Percentiles rank a stretch among this genome's conserved stretches.
Conservation (phyloP, 2,329 filamentous ascomycete species). For the Leptographium flavum region DNA sequence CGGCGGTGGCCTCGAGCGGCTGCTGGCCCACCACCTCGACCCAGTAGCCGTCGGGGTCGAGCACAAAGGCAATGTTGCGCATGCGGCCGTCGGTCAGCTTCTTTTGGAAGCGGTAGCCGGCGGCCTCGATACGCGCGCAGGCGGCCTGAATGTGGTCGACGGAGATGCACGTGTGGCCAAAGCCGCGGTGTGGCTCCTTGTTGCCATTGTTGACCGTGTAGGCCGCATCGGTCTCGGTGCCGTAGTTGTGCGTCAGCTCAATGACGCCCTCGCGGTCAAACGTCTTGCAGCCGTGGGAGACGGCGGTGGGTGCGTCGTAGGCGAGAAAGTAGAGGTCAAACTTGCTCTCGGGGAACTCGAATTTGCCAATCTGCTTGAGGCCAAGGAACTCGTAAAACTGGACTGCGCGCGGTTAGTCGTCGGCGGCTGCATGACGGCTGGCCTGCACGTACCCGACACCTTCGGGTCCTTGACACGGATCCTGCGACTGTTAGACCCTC, state of each 20-base stretch:
- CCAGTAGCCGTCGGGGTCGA: conserved; percentile 83
- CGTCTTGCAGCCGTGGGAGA: conserved; percentile 54
- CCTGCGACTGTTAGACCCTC: conserved; percentile 32
- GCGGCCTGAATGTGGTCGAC: conserved; percentile 79
- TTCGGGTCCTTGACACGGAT: conserved; percentile 90
- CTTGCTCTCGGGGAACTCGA: conserved; percentile 72
- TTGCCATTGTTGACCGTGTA: conserved; percentile 84
- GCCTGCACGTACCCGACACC: conserved; percentile 40
- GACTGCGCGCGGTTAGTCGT: conserved; percentile 30
- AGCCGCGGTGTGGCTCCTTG: conserved; percentile 68
- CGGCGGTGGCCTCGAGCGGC: conserved; percentile 55
- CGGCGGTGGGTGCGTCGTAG: conserved; percentile 63
- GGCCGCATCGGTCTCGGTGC: conserved; percentile 70
- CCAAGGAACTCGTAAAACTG: conserved; percentile 92
- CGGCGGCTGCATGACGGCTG: neutral
- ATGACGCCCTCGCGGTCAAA: conserved; percentile 83
- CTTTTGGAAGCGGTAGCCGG: conserved; percentile 91
- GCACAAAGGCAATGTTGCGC: conserved; percentile 75
- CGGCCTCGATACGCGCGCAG: conserved; percentile 78
- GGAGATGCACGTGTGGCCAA: conserved; percentile 75
- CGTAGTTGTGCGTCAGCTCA: conserved; percentile 75
- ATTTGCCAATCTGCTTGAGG: conserved; percentile 68
- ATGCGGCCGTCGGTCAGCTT: conserved; percentile 79
- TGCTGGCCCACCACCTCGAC: conserved; percentile 71
- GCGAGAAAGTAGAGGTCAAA: conserved; percentile 94